Evolutionary conservation across 768 basidiomycete species (phyloP).

Genomic region (Leccinum fibrillosum): DNA sequence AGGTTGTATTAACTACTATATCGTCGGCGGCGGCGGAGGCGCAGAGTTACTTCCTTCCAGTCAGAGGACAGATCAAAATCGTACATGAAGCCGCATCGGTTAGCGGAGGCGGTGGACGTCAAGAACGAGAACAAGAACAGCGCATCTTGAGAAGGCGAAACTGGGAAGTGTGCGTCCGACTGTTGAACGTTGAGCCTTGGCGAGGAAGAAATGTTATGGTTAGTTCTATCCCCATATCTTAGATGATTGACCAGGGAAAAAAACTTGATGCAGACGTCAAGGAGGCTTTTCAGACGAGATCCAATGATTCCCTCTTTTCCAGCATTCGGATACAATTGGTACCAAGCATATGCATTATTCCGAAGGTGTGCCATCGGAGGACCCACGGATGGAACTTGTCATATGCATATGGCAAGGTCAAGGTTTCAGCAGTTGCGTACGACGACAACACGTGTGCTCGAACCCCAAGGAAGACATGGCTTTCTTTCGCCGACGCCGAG

Average conservation of each 20-base stretch:
- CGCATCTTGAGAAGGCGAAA: not conserved
- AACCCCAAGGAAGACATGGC: slow-evolving; percentile 1
- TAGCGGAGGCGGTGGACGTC: not conserved
- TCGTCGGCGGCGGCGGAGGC: not conserved
- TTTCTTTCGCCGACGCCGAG: not conserved
- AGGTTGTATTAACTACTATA: not conserved
- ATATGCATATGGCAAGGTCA: not conserved
- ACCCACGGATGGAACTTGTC: not conserved
- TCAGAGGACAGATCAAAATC: not conserved
- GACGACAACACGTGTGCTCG: slow-evolving; percentile 4
- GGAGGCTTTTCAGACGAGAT: not conserved
- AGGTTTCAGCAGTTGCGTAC: slow-evolving; percentile 2
- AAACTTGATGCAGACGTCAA: not conserved
- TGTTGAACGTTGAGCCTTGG: not conserved
- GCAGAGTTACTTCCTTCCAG: not conserved
- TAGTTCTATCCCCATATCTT: not conserved
- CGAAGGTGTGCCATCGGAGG: not conserved
- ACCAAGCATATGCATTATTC: not conserved
- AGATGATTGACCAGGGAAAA: not conserved
- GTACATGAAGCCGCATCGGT: not conserved
- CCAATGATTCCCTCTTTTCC: not conserved
- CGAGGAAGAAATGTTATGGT: not conserved
- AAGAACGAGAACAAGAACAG: not conserved
- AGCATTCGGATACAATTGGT: not conserved
- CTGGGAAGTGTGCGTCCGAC: not conserved